Percentiles rank a stretch among this genome's conserved stretches.
These are phyloP conservation scores for Geosmithia flava DNA, from an alignment of 2,329 filamentous ascomycete genomes.

Conservation along the genomic window DNA sequence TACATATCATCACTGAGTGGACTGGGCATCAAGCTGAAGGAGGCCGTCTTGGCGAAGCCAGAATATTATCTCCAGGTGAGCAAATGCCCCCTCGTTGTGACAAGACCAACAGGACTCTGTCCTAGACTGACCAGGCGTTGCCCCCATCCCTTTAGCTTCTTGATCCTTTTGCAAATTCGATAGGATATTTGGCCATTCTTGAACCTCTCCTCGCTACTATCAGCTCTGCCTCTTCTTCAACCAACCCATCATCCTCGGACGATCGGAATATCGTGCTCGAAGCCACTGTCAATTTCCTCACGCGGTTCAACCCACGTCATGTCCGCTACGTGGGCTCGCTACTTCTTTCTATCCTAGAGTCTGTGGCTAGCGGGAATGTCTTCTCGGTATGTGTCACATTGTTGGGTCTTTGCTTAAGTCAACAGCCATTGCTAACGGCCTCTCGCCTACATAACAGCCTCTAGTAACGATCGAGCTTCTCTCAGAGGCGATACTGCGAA, in stretches of 20 bases:
- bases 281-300: conserved; percentile 29
- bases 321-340: conserved; percentile 34
- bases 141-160: conserved; percentile 20
- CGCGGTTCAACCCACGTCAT: conserved; percentile 36
- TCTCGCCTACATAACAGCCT: conserved; percentile 19
- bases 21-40: conserved; percentile 16
- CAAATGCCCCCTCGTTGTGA: not conserved
- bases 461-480: conserved; percentile 31
- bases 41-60: conserved; percentile 19
- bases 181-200: conserved; percentile 37
- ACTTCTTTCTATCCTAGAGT: conserved; percentile 30
- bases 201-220: conserved; percentile 18
- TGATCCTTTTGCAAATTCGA: conserved; percentile 34
- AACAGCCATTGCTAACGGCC: not conserved
- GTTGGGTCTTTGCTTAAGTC: conserved; percentile 3
- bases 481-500: conserved; percentile 42
- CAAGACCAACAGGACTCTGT: not conserved
- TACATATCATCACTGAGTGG: conserved; percentile 25
- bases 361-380: conserved; percentile 22
- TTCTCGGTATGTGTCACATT: conserved; percentile 24
- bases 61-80: conserved; percentile 27
- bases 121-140: not conserved
- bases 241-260: conserved; percentile 4
- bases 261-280: conserved; percentile 21
- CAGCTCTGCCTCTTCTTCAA: conserved; percentile 6